Percentiles rank a stretch among this genome's conserved stretches.
phyloP scores from a whole-genome alignment of 768 basidiomycete genomes.

The Leccinellum luteum region DNA sequence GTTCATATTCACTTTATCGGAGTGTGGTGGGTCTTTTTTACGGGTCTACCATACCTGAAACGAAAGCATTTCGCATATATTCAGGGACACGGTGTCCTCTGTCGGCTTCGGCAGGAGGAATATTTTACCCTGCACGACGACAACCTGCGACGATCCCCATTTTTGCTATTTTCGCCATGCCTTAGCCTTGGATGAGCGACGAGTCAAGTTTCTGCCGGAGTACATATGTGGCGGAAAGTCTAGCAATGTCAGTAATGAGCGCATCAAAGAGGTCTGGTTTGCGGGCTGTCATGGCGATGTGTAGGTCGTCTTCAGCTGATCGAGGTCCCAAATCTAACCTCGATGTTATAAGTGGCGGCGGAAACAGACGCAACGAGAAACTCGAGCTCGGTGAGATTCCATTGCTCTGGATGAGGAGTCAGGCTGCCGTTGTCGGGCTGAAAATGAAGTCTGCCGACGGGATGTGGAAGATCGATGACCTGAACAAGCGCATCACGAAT shows the following conservation, averaged over 20 bases:
- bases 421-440: slow-evolving; percentile 25
- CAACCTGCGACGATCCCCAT: slow-evolving; percentile 21
- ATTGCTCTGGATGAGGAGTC: slow-evolving; percentile 31
- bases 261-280: slow-evolving; percentile 45
- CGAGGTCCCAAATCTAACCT: background rate
- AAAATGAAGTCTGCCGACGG: slow-evolving; percentile 20
- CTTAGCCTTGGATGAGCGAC: slow-evolving; percentile 44
- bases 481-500: slow-evolving; percentile 20
- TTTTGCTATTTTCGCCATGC: slow-evolving; percentile 46
- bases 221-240: slow-evolving; percentile 32
- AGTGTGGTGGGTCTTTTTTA: slow-evolving; percentile 34
- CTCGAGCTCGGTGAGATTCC: slow-evolving; percentile 29
- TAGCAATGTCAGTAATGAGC: slow-evolving; percentile 8
- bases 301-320: slow-evolving; percentile 19
- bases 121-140: slow-evolving; percentile 32
- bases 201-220: slow-evolving; percentile 48
- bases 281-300: slow-evolving; percentile 39
- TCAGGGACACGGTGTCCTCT: slow-evolving; percentile 48
- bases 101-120: slow-evolving; percentile 35
- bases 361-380: slow-evolving; percentile 24
- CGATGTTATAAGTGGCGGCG: slow-evolving; percentile 21
- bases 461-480: slow-evolving; percentile 29
- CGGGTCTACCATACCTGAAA: background rate
- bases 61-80: background rate
- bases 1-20: slow-evolving; percentile 45